Percentiles rank a stretch among this genome's conserved stretches.
Evolutionary conservation across 2,329 filamentous ascomycete genomes (phyloP).

Genomic region (Talaromyces piceae): DNA sequence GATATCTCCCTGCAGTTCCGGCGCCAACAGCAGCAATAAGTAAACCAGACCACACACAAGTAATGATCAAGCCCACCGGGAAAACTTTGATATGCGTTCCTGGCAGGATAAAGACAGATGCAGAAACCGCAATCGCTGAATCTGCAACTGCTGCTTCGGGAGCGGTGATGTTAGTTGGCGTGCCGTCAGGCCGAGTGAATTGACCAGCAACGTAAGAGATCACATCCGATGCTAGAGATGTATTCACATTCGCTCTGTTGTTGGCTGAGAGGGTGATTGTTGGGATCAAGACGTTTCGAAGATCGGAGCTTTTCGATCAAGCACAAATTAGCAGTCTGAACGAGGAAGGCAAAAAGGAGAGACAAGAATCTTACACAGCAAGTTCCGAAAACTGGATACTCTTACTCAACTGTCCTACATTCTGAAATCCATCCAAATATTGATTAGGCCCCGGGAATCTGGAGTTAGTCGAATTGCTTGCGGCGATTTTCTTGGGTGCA

Average conservation of each 20-base stretch:
- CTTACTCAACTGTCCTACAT: slow-evolving; percentile 24
- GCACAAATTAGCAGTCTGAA: background rate
- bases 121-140: slow-evolving; percentile 17
- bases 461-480: slow-evolving; percentile 6
- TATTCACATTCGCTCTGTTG: slow-evolving; percentile 13
- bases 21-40: slow-evolving; percentile 25
- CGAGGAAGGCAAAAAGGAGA: background rate
- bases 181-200: slow-evolving; percentile 17
- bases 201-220: slow-evolving; percentile 31
- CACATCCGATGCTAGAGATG: slow-evolving; percentile 26
- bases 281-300: slow-evolving; percentile 27
- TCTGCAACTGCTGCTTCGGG: slow-evolving; percentile 16
- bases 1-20: slow-evolving; percentile 26
- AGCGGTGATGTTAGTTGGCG: slow-evolving; percentile 19
- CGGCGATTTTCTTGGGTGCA: slow-evolving; percentile 12
- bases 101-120: slow-evolving; percentile 24
- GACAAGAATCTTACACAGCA: slow-evolving; percentile 16
- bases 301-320: slow-evolving; percentile 15
- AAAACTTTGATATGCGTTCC: slow-evolving; percentile 25
- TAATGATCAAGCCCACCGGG: slow-evolving; percentile 26
- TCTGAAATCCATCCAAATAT: slow-evolving; percentile 27
- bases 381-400: slow-evolving; percentile 21
- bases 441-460: slow-evolving; percentile 9
- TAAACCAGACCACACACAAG: slow-evolving; percentile 23
- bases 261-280: slow-evolving; percentile 24